phyloP scores from a whole-genome alignment of 306 rosid species.

The Castanopsis chinensis region DNA sequence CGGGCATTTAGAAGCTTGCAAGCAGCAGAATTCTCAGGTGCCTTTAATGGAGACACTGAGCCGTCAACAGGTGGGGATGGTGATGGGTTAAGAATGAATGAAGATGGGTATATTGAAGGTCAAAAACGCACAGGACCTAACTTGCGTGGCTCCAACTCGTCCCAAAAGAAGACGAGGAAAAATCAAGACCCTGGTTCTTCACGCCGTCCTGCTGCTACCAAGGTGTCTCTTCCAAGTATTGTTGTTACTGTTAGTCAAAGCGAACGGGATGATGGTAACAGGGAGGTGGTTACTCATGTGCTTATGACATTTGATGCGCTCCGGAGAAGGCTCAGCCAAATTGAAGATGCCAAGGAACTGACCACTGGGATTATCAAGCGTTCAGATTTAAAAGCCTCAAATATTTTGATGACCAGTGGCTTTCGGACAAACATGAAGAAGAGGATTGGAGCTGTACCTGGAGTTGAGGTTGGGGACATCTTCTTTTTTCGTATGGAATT shows the following conservation, averaged over 20 bases:
- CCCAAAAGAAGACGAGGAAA: slow-evolving; percentile 36
- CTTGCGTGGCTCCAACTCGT: slow-evolving; percentile 16
- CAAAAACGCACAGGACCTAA: neutral
- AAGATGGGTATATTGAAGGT: slow-evolving; percentile 16
- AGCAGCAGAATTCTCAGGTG: slow-evolving; percentile 11
- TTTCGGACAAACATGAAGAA: slow-evolving; percentile 51
- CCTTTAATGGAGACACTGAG: slow-evolving; percentile 11
- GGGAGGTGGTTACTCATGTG: slow-evolving; percentile 36
- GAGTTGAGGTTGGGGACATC: slow-evolving; percentile 64
- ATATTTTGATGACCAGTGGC: slow-evolving; percentile 35
- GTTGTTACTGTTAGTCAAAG: slow-evolving; percentile 12
- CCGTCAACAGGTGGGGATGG: slow-evolving; percentile 18
- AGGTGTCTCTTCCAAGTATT: slow-evolving; percentile 4
- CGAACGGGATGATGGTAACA: slow-evolving; percentile 37
- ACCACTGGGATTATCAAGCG: slow-evolving; percentile 31
- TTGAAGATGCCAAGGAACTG: slow-evolving; percentile 49
- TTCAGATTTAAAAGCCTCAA: slow-evolving; percentile 54
- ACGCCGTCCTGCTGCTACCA: neutral
- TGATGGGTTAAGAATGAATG: slow-evolving; percentile 9
- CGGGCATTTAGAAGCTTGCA: slow-evolving; percentile 35
- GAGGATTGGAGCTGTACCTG: slow-evolving; percentile 57
- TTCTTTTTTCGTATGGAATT: slow-evolving; percentile 63
- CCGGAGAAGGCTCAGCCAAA: slow-evolving; percentile 58
- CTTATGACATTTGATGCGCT: slow-evolving; percentile 53
- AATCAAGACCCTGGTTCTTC: slow-evolving; percentile 3